Base-by-base conservation (phyloP, 2,329 filamentous ascomycete genomes). In the Dothideomycetes sp. region DNA sequence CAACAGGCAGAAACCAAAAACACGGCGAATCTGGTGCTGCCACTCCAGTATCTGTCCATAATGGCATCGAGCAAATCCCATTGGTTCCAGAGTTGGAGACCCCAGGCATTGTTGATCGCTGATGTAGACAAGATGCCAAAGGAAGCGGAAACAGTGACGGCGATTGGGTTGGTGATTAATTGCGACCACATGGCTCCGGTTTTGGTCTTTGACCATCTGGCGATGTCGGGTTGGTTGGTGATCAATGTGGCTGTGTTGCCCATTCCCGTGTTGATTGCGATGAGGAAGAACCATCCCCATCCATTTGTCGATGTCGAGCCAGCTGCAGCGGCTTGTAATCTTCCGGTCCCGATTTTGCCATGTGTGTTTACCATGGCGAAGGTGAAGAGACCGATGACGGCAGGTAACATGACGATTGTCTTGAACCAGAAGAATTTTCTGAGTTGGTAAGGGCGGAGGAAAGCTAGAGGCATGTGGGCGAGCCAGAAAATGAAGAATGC, bases 231-330 rank as follows among this genome's bases (percentile, higher is more conserved):
- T 40, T 57, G 63, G 45, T 73, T 75, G 10, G 73, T 67, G 16
- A 65, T 64, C 3, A 72, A 53, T 0, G 69, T 70, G 3, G 68
- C 64, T 49, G 61, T 78, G 43, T 71, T 69, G 7, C 67, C 67
- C 45, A 72, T 64, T 3, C 60, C 60, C 39, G 52, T 54, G 44
- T 64, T 65, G 44, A 65, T 63, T 10, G 54, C 60, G 33, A 58
- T 56, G 45, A 65, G 52, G n/a, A 62, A 59, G 33, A 63, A 57
- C 61, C 61, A 64, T 13, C 51, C 44, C 37, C 44, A 48, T 4
- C 30, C 24, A 38, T 45, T 35, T 39, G 30, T 18, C 7, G 25
- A 20, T 13, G 22, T 35, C 2, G n/a, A 20, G 13, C 37, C 37
- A 17, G 28, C 29, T 12, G 28, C 37, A 19, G 18, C 19, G 4